Percentiles rank a stretch among this genome's conserved stretches.
Conservation (phyloP, 148 eudicot genomes). For the Nepenthes gracilis region DNA sequence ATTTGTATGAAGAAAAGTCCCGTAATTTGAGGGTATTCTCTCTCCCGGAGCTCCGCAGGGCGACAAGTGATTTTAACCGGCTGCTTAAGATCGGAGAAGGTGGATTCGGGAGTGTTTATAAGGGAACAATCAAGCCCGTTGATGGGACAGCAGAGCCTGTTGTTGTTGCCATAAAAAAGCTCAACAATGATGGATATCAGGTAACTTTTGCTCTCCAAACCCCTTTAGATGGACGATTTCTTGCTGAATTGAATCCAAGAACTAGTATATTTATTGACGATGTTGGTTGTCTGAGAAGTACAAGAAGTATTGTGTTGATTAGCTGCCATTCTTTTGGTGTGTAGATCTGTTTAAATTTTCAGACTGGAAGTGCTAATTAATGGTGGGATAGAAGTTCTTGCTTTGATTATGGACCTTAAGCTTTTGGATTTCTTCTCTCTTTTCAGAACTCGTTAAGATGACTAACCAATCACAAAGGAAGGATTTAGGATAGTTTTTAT, state of each 20-base stretch:
- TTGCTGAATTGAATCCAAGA: not conserved
- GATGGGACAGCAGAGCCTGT: not conserved
- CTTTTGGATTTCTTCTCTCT: too few relatives aligned
- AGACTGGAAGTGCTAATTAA: too few relatives aligned
- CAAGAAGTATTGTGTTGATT: too few relatives aligned
- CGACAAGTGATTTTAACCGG: conserved; percentile 8
- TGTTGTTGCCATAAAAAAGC: conserved; percentile 41
- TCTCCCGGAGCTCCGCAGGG: conserved; percentile 4
- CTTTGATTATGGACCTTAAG: too few relatives aligned
- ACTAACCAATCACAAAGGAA: too few relatives aligned
- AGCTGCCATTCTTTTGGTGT: too few relatives aligned
- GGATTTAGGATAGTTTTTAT: too few relatives aligned
- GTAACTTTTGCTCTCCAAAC: conserved; percentile 15
- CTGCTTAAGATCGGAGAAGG: conserved; percentile 12
- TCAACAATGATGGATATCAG: conserved; percentile 70
- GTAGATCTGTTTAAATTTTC: too few relatives aligned
- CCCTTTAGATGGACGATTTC: not conserved
- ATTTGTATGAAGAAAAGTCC: conserved; percentile 7
- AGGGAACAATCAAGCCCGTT: conserved; percentile 3
- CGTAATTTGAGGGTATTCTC: conserved; percentile 6
- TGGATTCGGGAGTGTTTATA: conserved; percentile 15
- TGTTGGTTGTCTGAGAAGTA: not conserved
- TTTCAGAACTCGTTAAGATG: too few relatives aligned
- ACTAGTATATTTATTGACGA: not conserved
- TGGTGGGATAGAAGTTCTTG: too few relatives aligned